phyloP scores from a whole-genome alignment of 805 yeast genomes.

The Sugiyamaella marilandica region DNA sequence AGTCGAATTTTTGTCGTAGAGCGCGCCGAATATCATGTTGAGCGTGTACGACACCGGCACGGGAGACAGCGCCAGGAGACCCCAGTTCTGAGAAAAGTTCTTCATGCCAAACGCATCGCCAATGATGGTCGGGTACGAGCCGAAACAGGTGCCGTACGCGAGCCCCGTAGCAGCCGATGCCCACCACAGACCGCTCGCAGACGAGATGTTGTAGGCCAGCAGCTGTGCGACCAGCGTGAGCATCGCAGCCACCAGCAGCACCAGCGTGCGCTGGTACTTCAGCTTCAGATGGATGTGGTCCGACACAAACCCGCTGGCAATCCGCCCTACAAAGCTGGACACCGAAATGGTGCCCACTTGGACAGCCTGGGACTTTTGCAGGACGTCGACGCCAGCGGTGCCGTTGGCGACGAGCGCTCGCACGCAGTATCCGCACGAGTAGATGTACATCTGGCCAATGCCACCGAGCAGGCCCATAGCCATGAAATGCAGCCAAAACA shows the following conservation, averaged over 20 bases:
- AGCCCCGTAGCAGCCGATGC: slow-evolving; percentile 59
- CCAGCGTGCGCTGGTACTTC: slow-evolving; percentile 46
- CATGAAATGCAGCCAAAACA: slow-evolving; percentile 24
- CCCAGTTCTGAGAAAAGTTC: slow-evolving; percentile 69
- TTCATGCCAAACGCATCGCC: slow-evolving; percentile 69
- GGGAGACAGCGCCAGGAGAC: slow-evolving; percentile 63
- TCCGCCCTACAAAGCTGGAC: slow-evolving; percentile 62
- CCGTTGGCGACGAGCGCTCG: slow-evolving; percentile 36
- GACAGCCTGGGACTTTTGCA: slow-evolving; percentile 51
- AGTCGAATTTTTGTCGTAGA: slow-evolving; percentile 48
- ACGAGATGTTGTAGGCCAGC: slow-evolving; percentile 39
- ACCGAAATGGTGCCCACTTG: slow-evolving; percentile 72
- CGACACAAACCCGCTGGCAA: slow-evolving; percentile 58
- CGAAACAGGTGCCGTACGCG: slow-evolving; percentile 69
- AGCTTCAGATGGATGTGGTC: slow-evolving; percentile 50
- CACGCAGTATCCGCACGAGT: slow-evolving; percentile 68
- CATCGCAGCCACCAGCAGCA: slow-evolving; percentile 49
- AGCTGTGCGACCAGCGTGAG: slow-evolving; percentile 49
- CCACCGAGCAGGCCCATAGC: slow-evolving; percentile 57
- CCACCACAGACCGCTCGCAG: slow-evolving; percentile 39
- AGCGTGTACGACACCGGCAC: slow-evolving; percentile 55
- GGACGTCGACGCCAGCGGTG: not conserved
- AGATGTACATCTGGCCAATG: slow-evolving; percentile 69
- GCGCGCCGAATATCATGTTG: slow-evolving; percentile 57
- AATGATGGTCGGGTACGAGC: slow-evolving; percentile 70